Conservation (phyloP, 768 basidiomycete genomes). For the Artomyces pyxidatus region DNA sequence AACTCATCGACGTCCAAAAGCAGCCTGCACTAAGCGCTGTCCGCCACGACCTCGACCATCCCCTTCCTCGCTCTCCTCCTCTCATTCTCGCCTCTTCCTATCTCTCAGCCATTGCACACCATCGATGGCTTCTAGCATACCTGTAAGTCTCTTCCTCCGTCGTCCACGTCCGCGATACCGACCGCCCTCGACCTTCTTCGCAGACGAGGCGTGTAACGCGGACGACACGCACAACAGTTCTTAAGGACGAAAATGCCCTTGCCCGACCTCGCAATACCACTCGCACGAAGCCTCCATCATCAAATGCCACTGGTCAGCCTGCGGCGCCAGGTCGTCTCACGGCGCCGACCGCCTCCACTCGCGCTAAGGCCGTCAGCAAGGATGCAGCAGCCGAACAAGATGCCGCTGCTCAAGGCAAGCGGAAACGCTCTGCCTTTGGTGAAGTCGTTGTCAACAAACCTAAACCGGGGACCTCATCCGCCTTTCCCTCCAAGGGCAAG, state of each 20-base stretch:
- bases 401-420: conserved; percentile 45
- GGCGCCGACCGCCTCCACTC: conserved; percentile 42
- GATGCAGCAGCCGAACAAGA: conserved; percentile 39
- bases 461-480: conserved; percentile 23
- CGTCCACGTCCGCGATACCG: not conserved
- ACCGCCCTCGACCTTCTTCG: not conserved
- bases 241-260: conserved; percentile 65
- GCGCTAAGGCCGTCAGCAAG: conserved; percentile 36
- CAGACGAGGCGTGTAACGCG: conserved; percentile 63
- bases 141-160: conserved; percentile 25
- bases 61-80: not conserved
- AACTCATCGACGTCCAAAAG: conserved; percentile 23
- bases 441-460: conserved; percentile 58
- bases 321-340: conserved; percentile 32
- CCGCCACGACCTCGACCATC: conserved; percentile 2
- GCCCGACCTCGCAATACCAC: conserved; percentile 54
- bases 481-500: conserved; percentile 46
- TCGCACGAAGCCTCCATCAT: conserved; percentile 49
- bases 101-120: conserved; percentile 3
- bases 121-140: conserved; percentile 36
- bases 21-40: conserved; percentile 3
- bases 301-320: conserved; percentile 29
- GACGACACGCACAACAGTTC: conserved; percentile 40
- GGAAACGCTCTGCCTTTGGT: conserved; percentile 68
- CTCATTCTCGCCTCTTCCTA: not conserved